Evolutionary conservation across 192 early-diverging fungal genomes (phyloP).

Genomic region (Rhizophlyctis rosea): DNA sequence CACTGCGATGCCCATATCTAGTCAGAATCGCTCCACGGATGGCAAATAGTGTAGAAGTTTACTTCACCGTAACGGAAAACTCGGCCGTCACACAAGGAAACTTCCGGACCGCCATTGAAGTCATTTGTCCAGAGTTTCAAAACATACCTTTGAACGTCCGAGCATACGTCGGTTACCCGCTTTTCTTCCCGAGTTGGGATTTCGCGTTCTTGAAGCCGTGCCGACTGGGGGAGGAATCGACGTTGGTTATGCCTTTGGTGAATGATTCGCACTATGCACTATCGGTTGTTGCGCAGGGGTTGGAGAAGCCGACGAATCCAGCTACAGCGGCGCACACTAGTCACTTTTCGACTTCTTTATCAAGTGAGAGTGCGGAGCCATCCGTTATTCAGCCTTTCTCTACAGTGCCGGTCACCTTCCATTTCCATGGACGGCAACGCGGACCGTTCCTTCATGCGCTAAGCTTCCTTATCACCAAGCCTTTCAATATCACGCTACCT

Average conservation of each 20-base stretch:
- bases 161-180: constrained; percentile 53
- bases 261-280: constrained; percentile 61
- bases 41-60: constrained; percentile 57
- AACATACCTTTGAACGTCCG: constrained; percentile 49
- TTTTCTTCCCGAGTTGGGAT: constrained; percentile 54
- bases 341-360: constrained; percentile 27
- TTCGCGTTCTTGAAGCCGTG: constrained; percentile 52
- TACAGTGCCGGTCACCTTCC: constrained; percentile 43
- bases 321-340: not conserved
- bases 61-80: constrained; percentile 29
- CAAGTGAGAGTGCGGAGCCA: constrained; percentile 23
- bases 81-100: constrained; percentile 29
- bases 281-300: constrained; percentile 22
- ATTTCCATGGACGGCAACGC: constrained; percentile 35
- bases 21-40: constrained; percentile 51
- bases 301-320: not conserved
- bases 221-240: constrained; percentile 30
- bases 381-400: constrained; percentile 31
- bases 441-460: constrained; percentile 42
- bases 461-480: constrained; percentile 33
- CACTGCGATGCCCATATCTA: constrained; percentile 48
- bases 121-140: constrained; percentile 62
- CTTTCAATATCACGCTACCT: constrained; percentile 19
- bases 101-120: constrained; percentile 48
- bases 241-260: constrained; percentile 33